These are phyloP conservation scores for Rutstroemia sydowiana DNA, from an alignment of 2,329 filamentous ascomycete species.

Conservation along the genomic window DNA sequence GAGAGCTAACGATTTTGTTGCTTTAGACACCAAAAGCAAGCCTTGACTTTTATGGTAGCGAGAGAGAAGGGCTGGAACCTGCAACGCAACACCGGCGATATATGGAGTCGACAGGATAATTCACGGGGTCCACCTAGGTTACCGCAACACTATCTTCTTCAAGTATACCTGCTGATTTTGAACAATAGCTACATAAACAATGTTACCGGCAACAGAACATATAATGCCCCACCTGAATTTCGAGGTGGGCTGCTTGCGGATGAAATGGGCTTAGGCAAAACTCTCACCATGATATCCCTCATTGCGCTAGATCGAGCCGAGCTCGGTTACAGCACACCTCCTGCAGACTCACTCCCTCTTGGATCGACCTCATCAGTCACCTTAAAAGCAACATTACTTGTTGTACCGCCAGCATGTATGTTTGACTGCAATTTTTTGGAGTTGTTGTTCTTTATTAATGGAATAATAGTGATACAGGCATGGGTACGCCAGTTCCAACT, in stretches of 20 bases:
- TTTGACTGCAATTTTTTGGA: background rate
- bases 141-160: background rate
- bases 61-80: conserved; percentile 15
- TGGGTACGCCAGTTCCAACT: conserved; percentile 14
- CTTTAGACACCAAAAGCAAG: conserved; percentile 19
- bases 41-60: conserved; percentile 17
- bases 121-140: conserved; percentile 1
- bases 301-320: conserved; percentile 10
- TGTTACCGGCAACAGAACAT: conserved; percentile 2
- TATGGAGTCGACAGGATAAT: conserved; percentile 12
- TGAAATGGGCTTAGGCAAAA: conserved; percentile 98
- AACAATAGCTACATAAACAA: conserved; percentile 15
- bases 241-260: conserved; percentile 75
- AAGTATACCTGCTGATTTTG: background rate
- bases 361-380: background rate
- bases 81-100: conserved; percentile 3
- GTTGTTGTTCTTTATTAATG: background rate
- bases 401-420: conserved; percentile 15
- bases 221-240: conserved; percentile 11
- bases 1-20: background rate
- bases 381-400: conserved; percentile 13
- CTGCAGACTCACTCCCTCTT: background rate
- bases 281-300: conserved; percentile 40
- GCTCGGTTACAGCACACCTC: too few species aligned
- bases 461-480: conserved; percentile 11